Evolutionary conservation across 2,329 filamentous ascomycete genomes (phyloP).

Genomic region (Fusarium hainanense): DNA sequence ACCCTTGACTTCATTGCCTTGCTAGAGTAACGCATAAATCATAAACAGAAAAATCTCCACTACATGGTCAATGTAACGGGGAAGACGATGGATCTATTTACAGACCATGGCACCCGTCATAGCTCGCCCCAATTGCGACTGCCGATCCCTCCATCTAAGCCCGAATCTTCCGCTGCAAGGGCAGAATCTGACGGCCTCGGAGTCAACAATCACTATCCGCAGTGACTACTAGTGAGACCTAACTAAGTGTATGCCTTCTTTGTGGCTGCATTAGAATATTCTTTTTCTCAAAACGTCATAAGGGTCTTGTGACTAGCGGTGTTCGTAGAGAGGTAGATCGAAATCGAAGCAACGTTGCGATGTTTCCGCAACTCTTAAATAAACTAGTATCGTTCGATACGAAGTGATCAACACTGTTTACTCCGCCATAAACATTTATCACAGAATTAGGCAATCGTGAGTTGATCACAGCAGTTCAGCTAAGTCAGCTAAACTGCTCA

Average conservation of each 20-base stretch:
- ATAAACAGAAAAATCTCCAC: not conserved
- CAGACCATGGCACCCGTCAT: slow-evolving; percentile 22
- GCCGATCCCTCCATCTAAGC: slow-evolving; percentile 13
- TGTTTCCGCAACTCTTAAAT: not conserved
- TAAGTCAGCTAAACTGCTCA: not conserved
- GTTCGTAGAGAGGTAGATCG: not conserved
- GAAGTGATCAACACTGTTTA: slow-evolving; percentile 12
- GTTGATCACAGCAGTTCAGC: not conserved
- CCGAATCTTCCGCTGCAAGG: slow-evolving; percentile 7
- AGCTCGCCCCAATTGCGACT: slow-evolving; percentile 7
- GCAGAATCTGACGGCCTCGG: not conserved
- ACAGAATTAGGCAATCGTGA: slow-evolving; percentile 6
- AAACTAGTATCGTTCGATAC: not conserved
- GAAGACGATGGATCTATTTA: slow-evolving; percentile 20
- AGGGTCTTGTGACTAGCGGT: not conserved
- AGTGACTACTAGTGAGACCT: not conserved
- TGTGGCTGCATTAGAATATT: slow-evolving; percentile 16
- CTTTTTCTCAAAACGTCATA: not conserved
- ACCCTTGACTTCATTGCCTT: not conserved
- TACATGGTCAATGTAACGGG: not conserved
- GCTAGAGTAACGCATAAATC: not conserved
- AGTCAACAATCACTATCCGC: not conserved
- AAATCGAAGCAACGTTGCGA: slow-evolving; percentile 20
- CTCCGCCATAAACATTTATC: not conserved
- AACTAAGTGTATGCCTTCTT: not conserved